Evolutionary conservation across 2,329 filamentous ascomycete species (phyloP).

Genomic region (Cladosporium sp.): DNA sequence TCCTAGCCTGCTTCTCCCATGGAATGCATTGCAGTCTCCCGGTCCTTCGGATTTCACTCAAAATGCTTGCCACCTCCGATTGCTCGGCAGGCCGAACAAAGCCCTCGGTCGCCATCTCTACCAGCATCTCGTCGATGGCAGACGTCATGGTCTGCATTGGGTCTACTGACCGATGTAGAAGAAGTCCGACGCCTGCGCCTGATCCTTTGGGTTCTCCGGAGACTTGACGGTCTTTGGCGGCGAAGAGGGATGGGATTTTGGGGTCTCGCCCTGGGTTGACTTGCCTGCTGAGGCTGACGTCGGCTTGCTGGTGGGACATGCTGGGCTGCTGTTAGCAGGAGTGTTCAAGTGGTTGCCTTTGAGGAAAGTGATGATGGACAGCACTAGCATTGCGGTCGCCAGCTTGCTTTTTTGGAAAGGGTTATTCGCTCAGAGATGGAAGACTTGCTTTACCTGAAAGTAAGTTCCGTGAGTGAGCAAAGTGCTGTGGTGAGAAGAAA

Average conservation of each 20-base stretch:
- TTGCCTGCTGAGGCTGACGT: not conserved
- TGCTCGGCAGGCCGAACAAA: not conserved
- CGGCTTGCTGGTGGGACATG: not conserved
- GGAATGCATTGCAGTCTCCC: not conserved
- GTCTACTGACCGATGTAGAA: not conserved
- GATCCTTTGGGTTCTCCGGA: not conserved
- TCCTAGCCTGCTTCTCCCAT: not conserved
- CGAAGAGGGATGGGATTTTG: not conserved
- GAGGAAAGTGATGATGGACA: not conserved
- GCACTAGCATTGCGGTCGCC: no score
- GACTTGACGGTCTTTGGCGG: not conserved
- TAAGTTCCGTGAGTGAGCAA: not conserved
- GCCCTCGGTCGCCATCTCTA: not conserved
- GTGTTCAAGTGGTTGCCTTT: not conserved
- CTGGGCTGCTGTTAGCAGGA: not conserved
- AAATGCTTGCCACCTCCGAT: not conserved
- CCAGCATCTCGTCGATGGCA: not conserved
- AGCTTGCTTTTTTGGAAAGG: no score
- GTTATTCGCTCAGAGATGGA: not conserved
- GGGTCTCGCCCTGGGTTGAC: not conserved
- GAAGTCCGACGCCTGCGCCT: not conserved
- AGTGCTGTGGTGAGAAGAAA: not conserved
- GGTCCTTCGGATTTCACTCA: not conserved
- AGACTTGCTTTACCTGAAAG: not conserved
- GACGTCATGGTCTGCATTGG: not conserved